A percentile compares a stretch with the other conserved stretches of the same genome.
phyloP scores from a whole-genome alignment of 2,329 filamentous ascomycete species.

The Capronia epimyces region DNA sequence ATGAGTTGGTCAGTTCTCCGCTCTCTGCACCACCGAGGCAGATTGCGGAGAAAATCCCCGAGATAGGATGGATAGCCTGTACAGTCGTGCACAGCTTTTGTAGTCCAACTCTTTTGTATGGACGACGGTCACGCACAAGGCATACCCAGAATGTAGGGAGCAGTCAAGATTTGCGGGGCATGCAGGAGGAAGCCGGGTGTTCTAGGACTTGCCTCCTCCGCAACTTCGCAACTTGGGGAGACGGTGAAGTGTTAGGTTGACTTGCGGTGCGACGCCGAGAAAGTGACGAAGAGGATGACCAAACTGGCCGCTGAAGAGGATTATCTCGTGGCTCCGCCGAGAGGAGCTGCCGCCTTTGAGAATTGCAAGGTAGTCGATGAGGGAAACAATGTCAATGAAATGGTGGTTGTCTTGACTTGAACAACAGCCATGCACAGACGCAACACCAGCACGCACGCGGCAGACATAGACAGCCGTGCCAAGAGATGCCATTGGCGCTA shows the following conservation, averaged over 20 bases:
- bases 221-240: constrained; percentile 13
- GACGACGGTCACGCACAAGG: background rate
- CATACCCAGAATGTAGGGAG: background rate
- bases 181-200: constrained; percentile 6
- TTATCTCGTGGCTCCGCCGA: background rate
- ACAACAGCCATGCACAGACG: background rate
- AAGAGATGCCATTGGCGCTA: background rate
- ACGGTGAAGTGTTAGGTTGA: constrained; percentile 17
- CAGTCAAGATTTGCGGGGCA: background rate
- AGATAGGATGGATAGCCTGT: constrained; percentile 1
- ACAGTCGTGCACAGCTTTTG: background rate
- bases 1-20: constrained; percentile 12
- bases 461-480: background rate
- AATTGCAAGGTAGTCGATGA: background rate
- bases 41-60: constrained; percentile 13
- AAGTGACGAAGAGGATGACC: too few relatives aligned
- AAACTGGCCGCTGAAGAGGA: background rate
- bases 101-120: constrained; percentile 13
- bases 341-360: background rate
- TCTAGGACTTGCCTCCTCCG: constrained; percentile 10
- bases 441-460: background rate
- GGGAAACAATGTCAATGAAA: constrained; percentile 2
- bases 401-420: background rate
- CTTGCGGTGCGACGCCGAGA: background rate
- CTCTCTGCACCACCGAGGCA: constrained; percentile 17